Base-by-base conservation (phyloP, 805 yeast species). In the Kazachstania bromeliacearum region DNA sequence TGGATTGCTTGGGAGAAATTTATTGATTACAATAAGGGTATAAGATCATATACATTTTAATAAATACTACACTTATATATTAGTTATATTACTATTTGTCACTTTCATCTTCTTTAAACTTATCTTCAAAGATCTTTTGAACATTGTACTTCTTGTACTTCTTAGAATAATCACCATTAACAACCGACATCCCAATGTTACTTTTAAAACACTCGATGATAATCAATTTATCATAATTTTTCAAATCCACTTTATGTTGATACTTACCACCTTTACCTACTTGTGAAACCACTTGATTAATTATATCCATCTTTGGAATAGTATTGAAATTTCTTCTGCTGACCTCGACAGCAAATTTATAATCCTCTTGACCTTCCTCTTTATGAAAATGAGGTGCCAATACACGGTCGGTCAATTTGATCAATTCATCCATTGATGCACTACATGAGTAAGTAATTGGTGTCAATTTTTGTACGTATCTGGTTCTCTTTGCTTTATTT, bases 141-240 rank as follows among this genome's bases (percentile, higher is more conserved):
- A 92, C 60, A 53, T 92, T 92, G 60, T 71, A 85, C 51, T 77
- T 78, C 48, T 74, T 77, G 41, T 71, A 68, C 44, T 67, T 61
- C 16, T 72, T 76, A 33, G 45, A 36, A 24, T 57, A 56, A 49
- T 74, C 85, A 38, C 73, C 72, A 37, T 73, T 71, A 2, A 85
- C 85, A 5, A 87, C 89, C 45, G 92, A 69, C 73, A 85, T 77
- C 5, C 98, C 98, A 23, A 92, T 71, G 42, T 83, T 82, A 43
- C 75, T 81, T 63, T 88, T 89, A 62, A 79, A 89, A 53, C 96
- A 83, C 56, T 85, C 95, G 3, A 92, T 81, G 35, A 89, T 53
- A 33, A 92, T 73, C 47, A 92, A 63, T 51, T 79, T 77, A 42
- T 88, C 94, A 50, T 74, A 85, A 9, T 75, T 61, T 50, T 84